phyloP scores from a whole-genome alignment of 345 rosid genomes.

The Eucalyptus polyanthemos region DNA sequence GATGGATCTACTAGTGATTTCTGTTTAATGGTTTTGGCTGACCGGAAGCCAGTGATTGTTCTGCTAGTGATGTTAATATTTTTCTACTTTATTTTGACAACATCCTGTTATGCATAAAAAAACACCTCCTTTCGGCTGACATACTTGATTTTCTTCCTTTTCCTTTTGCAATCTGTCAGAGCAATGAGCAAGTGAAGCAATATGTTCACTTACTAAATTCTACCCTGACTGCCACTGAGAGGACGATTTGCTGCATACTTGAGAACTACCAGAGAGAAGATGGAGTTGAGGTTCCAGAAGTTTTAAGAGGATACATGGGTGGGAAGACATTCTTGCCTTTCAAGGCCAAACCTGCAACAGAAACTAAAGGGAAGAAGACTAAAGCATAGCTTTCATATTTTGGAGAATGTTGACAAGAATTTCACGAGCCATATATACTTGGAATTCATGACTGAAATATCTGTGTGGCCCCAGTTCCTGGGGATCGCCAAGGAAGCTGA shows the following conservation, averaged over 20 bases:
- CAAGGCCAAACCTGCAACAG: constrained; percentile 41
- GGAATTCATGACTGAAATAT: neutral
- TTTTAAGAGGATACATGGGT: constrained; percentile 48
- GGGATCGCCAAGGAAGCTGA: neutral
- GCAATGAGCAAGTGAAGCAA: constrained; percentile 70
- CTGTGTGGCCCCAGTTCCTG: neutral
- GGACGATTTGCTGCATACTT: constrained; percentile 89
- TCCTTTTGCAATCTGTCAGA: constrained; percentile 22
- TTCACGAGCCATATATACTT: neutral
- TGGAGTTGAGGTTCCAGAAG: constrained; percentile 80
- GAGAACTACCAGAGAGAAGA: constrained; percentile 83
- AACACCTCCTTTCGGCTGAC: neutral
- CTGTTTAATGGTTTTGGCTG: neutral
- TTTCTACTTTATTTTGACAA: neutral
- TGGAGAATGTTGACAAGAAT: neutral
- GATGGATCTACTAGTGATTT: neutral
- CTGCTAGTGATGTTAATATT: neutral
- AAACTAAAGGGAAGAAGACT: constrained; percentile 31
- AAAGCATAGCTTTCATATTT: constrained; percentile 6
- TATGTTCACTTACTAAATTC: constrained; percentile 87
- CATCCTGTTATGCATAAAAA: neutral
- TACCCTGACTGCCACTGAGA: constrained; percentile 89
- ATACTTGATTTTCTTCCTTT: neutral
- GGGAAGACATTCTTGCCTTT: constrained; percentile 75
- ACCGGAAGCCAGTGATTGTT: neutral